Conservation (phyloP, 2,329 filamentous ascomycete genomes). For the Aspergillus niger region DNA sequence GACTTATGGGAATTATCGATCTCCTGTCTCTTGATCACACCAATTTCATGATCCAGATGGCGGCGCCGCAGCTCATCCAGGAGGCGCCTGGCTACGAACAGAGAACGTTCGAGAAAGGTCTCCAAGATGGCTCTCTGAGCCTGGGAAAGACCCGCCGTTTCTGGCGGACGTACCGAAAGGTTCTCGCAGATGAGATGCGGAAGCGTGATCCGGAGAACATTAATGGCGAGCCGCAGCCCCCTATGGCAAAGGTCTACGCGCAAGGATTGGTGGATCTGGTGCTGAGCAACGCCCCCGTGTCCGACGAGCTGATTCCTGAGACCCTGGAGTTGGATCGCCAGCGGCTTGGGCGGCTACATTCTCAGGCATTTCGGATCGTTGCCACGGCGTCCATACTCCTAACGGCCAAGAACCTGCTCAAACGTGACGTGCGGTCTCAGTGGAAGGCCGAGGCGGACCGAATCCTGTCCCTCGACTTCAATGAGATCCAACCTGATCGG, state of each 20-base stretch:
- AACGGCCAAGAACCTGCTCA: conserved; percentile 66
- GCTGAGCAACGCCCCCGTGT: conserved; percentile 55
- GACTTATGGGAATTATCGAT: conserved; percentile 64
- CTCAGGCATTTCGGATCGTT: conserved; percentile 58
- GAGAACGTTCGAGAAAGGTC: conserved; percentile 58
- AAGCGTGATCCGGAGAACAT: conserved; percentile 46
- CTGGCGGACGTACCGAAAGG: conserved; percentile 50
- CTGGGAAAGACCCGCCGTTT: conserved; percentile 58
- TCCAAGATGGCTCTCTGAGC: conserved; percentile 54
- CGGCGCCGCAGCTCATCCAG: conserved; percentile 61
- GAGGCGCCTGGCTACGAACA: conserved; percentile 65
- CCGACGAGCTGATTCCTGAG: conserved; percentile 59
- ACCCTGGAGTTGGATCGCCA: conserved; percentile 60
- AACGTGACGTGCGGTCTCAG: conserved; percentile 63
- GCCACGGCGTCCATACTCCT: conserved; percentile 64
- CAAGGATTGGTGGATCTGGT: conserved; percentile 62
- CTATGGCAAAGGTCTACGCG: conserved; percentile 54
- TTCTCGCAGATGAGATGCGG: conserved; percentile 53
- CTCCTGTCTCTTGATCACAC: conserved; percentile 64
- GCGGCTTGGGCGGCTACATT: conserved; percentile 56
- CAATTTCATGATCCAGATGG: conserved; percentile 65
- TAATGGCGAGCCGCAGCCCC: conserved; percentile 38
- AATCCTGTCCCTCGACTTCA: conserved; percentile 55
- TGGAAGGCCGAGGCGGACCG: conserved; percentile 65
- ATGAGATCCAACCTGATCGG: conserved; percentile 43